phyloP scores from a whole-genome alignment of 1,284 basidiomycete species.

The Tremellales sp. region DNA sequence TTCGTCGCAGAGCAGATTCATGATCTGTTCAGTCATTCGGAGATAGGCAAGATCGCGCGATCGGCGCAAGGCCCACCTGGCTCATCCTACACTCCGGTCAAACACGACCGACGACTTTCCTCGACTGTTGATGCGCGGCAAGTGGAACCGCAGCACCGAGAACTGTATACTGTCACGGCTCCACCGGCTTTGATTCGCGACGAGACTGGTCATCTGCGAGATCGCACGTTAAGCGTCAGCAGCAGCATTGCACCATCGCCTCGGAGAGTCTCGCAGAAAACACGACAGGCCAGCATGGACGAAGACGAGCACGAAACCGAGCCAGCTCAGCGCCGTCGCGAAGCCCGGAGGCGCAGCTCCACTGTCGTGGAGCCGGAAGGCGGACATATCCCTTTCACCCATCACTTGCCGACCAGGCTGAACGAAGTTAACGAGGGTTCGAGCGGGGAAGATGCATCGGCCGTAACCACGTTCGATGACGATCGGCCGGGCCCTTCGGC shows the following conservation, averaged over 20 bases:
- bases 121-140: too few relatives aligned
- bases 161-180: slow-evolving; percentile 36
- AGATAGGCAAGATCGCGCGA: slow-evolving; percentile 35
- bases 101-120: too few relatives aligned
- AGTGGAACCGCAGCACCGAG: slow-evolving; percentile 3
- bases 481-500: too few relatives aligned
- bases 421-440: slow-evolving; percentile 14
- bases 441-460: slow-evolving; percentile 7
- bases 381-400: slow-evolving; percentile 38
- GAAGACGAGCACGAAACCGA: slow-evolving; percentile 11
- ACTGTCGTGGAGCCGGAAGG: slow-evolving; percentile 15
- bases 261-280: background rate
- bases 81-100: too few relatives aligned
- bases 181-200: slow-evolving; percentile 29
- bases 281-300: background rate
- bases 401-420: slow-evolving; percentile 22
- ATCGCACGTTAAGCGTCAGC: slow-evolving; percentile 11
- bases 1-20: slow-evolving; percentile 37
- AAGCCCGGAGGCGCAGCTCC: slow-evolving; percentile 1
- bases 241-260: slow-evolving; percentile 2
- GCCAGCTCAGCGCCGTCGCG: background rate
- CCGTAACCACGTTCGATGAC: slow-evolving; percentile 1
- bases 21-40: slow-evolving; percentile 32
- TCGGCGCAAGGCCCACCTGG: slow-evolving; percentile 14
- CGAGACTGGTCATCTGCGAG: slow-evolving; percentile 13